Conservation (phyloP, 2,329 filamentous ascomycete genomes). For the Botryotinia calthae region DNA sequence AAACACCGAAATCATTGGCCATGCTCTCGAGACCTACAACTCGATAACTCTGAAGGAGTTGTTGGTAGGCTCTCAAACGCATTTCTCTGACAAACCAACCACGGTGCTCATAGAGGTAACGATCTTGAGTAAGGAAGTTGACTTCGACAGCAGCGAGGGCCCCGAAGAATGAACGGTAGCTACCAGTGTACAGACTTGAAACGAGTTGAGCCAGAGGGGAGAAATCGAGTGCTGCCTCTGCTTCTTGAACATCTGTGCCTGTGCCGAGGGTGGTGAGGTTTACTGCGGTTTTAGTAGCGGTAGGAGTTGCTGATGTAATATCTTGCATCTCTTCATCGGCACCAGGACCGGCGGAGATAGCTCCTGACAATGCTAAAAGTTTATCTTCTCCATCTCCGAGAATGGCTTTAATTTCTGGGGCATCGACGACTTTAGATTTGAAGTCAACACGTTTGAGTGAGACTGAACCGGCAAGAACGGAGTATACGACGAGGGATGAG, state of each 20-base stretch:
- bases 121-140: conserved; percentile 88
- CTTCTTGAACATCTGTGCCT: conserved; percentile 69
- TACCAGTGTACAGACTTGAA: conserved; percentile 85
- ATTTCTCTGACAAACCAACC: conserved; percentile 98
- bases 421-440: conserved; percentile 98
- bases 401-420: conserved; percentile 96
- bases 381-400: conserved; percentile 88
- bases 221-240: conserved; percentile 84
- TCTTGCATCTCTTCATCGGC: conserved; percentile 77
- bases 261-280: conserved; percentile 82
- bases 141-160: conserved; percentile 88
- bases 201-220: conserved; percentile 83
- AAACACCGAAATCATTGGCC: conserved; percentile 95
- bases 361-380: conserved; percentile 75
- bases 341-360: conserved; percentile 75
- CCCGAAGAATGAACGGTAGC: conserved; percentile 92
- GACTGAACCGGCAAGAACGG: conserved; percentile 89
- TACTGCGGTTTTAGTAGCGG: conserved; percentile 65
- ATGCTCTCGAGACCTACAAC: conserved; percentile 97
- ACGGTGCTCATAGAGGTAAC: conserved; percentile 93
- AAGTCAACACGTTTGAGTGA: conserved; percentile 97
- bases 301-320: conserved; percentile 51
- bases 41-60: conserved; percentile 94
- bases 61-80: conserved; percentile 93
- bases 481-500: conserved; percentile 90